A percentile compares a stretch with the other conserved stretches of the same genome.
Conservation (phyloP, 108 stramenopile genomes). For the Skeletonema costatum region DNA sequence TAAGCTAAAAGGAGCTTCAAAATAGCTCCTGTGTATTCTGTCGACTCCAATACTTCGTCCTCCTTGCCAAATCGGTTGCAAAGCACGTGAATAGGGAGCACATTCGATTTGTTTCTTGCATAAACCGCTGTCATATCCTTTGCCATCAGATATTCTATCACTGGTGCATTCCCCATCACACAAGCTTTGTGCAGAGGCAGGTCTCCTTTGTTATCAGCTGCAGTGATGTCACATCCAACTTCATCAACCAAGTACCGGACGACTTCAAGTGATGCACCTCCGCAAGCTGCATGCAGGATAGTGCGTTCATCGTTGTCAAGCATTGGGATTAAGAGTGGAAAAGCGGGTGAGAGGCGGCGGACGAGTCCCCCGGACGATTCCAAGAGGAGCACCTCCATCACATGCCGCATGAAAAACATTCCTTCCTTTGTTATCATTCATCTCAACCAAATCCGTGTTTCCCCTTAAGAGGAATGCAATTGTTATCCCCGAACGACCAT, state of each 20-base stretch:
- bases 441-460: neutral
- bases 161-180: neutral
- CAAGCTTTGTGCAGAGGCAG: neutral
- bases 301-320: too few species aligned
- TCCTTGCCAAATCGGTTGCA: neutral
- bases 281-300: too few species aligned
- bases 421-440: too few species aligned
- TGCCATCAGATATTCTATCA: neutral
- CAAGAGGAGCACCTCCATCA: too few species aligned
- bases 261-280: too few species aligned
- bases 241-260: too few species aligned
- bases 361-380: too few species aligned
- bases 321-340: too few species aligned
- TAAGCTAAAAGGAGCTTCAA: neutral
- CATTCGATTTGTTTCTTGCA: neutral
- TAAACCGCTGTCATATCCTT: neutral
- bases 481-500: neutral
- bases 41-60: too few species aligned
- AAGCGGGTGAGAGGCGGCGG: too few species aligned
- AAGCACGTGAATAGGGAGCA: neutral
- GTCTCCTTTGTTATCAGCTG: neutral
- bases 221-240: neutral
- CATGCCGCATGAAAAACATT: too few species aligned
- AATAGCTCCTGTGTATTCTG: neutral
- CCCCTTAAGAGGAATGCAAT: neutral